Percentiles rank a stretch among this genome's conserved stretches.
Conservation (phyloP, 106 monocot genomes). For the Dactylorhiza incarnata region DNA sequence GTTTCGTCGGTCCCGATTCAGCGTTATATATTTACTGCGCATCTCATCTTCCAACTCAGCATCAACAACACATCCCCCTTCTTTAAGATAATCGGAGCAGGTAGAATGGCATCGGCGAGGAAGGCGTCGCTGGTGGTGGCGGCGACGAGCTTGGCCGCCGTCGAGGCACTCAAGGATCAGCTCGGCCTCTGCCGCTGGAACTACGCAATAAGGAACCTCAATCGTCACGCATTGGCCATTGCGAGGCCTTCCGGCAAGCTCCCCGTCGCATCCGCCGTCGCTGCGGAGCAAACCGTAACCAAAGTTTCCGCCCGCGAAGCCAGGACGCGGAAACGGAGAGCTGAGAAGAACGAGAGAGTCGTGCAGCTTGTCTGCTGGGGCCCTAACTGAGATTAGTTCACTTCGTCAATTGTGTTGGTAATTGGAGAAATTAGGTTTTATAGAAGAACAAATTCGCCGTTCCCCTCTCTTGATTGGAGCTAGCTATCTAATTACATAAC, state of each 20-base stretch:
- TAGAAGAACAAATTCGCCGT: too few species aligned
- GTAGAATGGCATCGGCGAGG: neutral
- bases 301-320: neutral
- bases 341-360: slow-evolving; percentile 5
- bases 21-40: too few species aligned
- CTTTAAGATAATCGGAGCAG: too few species aligned
- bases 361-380: slow-evolving; percentile 14
- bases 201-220: slow-evolving; percentile 7
- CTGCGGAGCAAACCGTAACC: neutral
- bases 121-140: slow-evolving; percentile 14
- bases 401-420: too few species aligned
- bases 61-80: too few species aligned
- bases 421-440: too few species aligned
- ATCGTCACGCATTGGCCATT: neutral
- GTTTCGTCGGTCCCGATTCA: too few species aligned
- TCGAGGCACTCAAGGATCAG: slow-evolving; percentile 23
- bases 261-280: slow-evolving; percentile 1
- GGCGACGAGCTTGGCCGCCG: slow-evolving; percentile 12
- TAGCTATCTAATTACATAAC: too few species aligned
- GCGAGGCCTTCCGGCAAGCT: neutral
- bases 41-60: too few species aligned
- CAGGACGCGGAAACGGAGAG: neutral
- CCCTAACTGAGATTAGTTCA: slow-evolving; percentile 5
- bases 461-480: too few species aligned
- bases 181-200: slow-evolving; percentile 16